These are phyloP conservation scores for Apostasia shenzhenica DNA, from an alignment of 106 monocot genomes.

Conservation along the genomic window DNA sequence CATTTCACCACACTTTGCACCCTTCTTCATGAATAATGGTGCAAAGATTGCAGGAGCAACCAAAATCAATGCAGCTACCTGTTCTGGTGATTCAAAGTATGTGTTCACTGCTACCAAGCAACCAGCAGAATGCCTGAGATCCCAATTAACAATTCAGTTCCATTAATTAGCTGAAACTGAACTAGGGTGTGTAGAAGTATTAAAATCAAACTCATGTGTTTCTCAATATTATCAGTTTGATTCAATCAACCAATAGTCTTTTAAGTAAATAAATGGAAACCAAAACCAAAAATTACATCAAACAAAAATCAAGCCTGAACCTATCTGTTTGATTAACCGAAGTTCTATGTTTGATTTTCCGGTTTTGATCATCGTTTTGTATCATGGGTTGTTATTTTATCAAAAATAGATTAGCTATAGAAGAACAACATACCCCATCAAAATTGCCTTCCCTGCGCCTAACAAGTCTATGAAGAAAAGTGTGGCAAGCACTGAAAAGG, in stretches of 20 bases:
- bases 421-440: constrained; percentile 54
- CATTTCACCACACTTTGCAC: constrained; percentile 8
- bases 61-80: constrained; percentile 69
- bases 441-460: constrained; percentile 50
- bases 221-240: neutral
- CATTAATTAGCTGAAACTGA: too few relatives aligned
- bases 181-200: too few relatives aligned
- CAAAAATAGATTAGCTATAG: neutral
- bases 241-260: too few relatives aligned
- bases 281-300: too few relatives aligned
- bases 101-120: constrained; percentile 80
- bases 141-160: neutral
- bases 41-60: constrained; percentile 86
- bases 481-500: constrained; percentile 73
- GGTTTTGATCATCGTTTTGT: neutral
- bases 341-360: too few relatives aligned
- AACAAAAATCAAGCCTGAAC: too few relatives aligned
- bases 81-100: constrained; percentile 79
- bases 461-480: constrained; percentile 60
- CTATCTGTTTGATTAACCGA: too few relatives aligned
- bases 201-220: too few relatives aligned
- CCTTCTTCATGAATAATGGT: constrained; percentile 30
- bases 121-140: constrained; percentile 89
- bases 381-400: too few relatives aligned
- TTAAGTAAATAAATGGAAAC: too few relatives aligned